phyloP scores from a whole-genome alignment of 2,329 filamentous ascomycete species.

The Lachnellula arida region DNA sequence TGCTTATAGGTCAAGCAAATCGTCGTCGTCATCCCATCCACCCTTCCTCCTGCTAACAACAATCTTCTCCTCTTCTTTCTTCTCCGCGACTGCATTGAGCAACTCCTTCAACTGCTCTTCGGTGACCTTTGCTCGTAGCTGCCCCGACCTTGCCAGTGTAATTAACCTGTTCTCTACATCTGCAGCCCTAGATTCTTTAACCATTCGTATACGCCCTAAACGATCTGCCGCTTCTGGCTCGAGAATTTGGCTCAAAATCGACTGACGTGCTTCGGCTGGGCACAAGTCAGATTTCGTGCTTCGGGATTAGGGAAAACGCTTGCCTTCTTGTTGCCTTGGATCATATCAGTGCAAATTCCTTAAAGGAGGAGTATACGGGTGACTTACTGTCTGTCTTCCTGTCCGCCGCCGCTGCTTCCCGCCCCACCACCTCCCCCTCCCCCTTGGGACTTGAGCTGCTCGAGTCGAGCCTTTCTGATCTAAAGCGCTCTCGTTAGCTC shows the following conservation, averaged over 20 bases:
- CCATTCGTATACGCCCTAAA: constrained; percentile 87
- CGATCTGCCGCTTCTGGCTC: constrained; percentile 91
- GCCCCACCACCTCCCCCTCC: constrained; percentile 45
- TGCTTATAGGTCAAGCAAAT: constrained; percentile 57
- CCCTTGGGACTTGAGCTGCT: constrained; percentile 79
- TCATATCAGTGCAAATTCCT: not conserved
- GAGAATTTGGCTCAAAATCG: constrained; percentile 87
- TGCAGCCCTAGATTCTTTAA: constrained; percentile 84
- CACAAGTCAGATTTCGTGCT: constrained; percentile 13
- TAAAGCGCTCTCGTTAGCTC: constrained; percentile 34
- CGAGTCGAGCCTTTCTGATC: constrained; percentile 88
- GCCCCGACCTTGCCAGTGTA: constrained; percentile 81
- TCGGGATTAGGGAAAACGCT: not conserved
- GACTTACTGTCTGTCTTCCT: constrained; percentile 60
- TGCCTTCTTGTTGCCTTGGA: constrained; percentile 5
- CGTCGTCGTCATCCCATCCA: constrained; percentile 79
- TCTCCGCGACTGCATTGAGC: constrained; percentile 77
- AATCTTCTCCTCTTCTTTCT: constrained; percentile 73
- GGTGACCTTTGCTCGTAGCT: constrained; percentile 81
- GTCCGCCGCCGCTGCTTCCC: constrained; percentile 42
- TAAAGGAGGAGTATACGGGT: not conserved
- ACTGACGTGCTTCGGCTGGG: constrained; percentile 63
- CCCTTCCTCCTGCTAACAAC: constrained; percentile 79
- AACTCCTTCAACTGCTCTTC: constrained; percentile 93
- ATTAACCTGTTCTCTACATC: constrained; percentile 93